These are phyloP conservation scores for Cladophialophora exuberans DNA, from an alignment of 2,329 filamentous ascomycete species.

Conservation along the genomic window DNA sequence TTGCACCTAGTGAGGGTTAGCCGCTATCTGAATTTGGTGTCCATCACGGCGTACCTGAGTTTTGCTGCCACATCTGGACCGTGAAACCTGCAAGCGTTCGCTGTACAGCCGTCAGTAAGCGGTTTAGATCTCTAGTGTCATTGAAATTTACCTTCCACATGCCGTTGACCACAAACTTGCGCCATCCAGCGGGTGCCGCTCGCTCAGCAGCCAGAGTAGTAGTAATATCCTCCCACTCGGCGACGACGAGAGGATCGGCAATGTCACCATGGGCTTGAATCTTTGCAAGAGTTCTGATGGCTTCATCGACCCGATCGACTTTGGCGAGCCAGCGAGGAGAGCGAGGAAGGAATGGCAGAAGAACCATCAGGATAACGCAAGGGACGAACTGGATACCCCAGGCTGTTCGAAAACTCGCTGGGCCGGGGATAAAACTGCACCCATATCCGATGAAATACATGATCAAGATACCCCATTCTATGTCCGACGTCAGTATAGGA, in stretches of 20 bases:
- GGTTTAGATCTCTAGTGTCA: too few species aligned
- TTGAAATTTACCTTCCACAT: too few species aligned
- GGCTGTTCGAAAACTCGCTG: slow-evolving; percentile 50
- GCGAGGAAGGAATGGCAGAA: slow-evolving; percentile 51
- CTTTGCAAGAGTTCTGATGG: slow-evolving; percentile 47
- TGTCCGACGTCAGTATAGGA: too few species aligned
- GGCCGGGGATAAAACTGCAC: slow-evolving; percentile 46
- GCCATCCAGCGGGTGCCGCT: slow-evolving; percentile 43
- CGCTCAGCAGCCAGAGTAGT: slow-evolving; percentile 47
- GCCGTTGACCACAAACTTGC: slow-evolving; percentile 53
- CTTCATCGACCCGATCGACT: slow-evolving; percentile 50
- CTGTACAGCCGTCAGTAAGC: too few species aligned
- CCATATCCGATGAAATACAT: slow-evolving; percentile 55
- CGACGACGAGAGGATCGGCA: slow-evolving; percentile 52
- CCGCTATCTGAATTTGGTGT: too few species aligned
- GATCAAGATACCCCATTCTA: slow-evolving; percentile 48
- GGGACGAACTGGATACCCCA: slow-evolving; percentile 54
- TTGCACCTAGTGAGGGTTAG: too few species aligned
- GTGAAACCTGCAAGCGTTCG: slow-evolving; percentile 59
- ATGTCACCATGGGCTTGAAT: slow-evolving; percentile 50
- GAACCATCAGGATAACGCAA: slow-evolving; percentile 47
- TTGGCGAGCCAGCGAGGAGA: slow-evolving; percentile 56
- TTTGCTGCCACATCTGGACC: slow-evolving; percentile 61
- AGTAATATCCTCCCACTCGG: slow-evolving; percentile 54
- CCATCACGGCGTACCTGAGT: too few species aligned